These are phyloP conservation scores for Penicillium palitans DNA, from an alignment of 2,329 filamentous ascomycete genomes.

Conservation along the genomic window DNA sequence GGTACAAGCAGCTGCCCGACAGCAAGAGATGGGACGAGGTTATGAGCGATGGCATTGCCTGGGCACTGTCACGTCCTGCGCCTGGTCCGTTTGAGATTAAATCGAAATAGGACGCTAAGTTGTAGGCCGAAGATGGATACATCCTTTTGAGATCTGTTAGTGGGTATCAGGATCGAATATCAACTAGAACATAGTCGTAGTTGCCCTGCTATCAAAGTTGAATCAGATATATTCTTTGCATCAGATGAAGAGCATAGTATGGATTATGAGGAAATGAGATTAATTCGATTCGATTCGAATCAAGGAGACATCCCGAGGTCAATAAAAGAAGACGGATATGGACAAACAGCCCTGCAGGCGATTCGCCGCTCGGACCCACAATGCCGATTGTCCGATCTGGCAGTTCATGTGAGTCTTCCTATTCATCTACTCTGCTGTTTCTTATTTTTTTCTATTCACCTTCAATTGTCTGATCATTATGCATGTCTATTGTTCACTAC, in stretches of 20 bases:
- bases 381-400: constrained; percentile 12
- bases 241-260: not conserved
- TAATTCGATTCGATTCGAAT: not conserved
- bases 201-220: not conserved
- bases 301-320: not conserved
- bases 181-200: not conserved
- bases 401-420: constrained; percentile 1
- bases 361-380: constrained; percentile 16
- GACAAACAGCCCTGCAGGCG: not conserved
- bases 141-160: not conserved
- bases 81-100: constrained; percentile 25
- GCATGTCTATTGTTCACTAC: constrained; percentile 1
- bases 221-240: not conserved
- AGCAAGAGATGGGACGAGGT: constrained; percentile 34
- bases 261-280: not conserved
- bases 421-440: not conserved
- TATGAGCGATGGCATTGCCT: constrained; percentile 32
- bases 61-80: constrained; percentile 28
- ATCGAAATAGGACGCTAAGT: constrained; percentile 10
- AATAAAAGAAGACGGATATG: not conserved
- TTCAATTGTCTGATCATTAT: constrained; percentile 4
- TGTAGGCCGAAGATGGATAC: not conserved
- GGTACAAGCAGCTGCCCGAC: constrained; percentile 29
- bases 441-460: not conserved
- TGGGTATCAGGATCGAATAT: not conserved